phyloP scores from a whole-genome alignment of 78 protist genomes.

The slime mould (Dictyostelium discoideum) region dicty_2.7 NC_007089.4:4031001-4031500 shows the following conservation, averaged over 20 bases:
- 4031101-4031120: neutral
- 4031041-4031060: neutral
- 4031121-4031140: neutral
- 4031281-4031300: neutral
- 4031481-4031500: neutral
- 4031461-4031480: neutral
- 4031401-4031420: neutral
- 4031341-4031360: neutral
- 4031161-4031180: slow-evolving; percentile 13
- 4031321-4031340: neutral
- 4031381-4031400: neutral
- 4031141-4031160: slow-evolving; percentile 4
- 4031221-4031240: neutral
- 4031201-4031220: neutral
- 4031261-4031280: neutral
- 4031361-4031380: neutral
- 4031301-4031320: neutral
- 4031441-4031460: neutral
- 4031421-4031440: neutral
- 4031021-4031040: neutral
- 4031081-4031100: neutral
- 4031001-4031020: neutral
- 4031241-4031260: neutral
- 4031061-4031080: neutral
- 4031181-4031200: neutral